Conservation (phyloP, 352 stramenopile genomes). For the Globisporangium parvum region DNA sequence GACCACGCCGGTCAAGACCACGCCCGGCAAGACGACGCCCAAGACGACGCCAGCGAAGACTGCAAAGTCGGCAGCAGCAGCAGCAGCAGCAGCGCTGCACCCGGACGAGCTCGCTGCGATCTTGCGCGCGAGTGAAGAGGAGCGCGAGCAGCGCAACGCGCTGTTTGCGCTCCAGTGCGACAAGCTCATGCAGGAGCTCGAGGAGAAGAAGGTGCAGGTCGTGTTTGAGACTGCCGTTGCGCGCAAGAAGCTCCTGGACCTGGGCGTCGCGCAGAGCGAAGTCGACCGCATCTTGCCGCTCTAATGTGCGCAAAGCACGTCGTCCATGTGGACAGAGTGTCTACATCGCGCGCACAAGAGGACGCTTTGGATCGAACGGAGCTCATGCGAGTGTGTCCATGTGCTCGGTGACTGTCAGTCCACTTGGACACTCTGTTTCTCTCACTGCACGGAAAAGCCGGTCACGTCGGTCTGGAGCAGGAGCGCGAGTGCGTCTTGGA, state of each 20-base stretch:
- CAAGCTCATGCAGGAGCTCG: constrained; percentile 16
- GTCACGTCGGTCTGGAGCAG: constrained; percentile 87
- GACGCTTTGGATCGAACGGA: too few species aligned
- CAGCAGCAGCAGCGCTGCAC: neutral
- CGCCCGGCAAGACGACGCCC: too few species aligned
- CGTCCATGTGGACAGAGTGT: neutral
- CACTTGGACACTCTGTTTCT: neutral
- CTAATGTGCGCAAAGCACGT: neutral
- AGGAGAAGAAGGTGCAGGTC: constrained; percentile 17
- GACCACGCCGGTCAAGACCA: neutral
- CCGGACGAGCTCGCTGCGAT: constrained; percentile 10
- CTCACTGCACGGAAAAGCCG: constrained; percentile 88
- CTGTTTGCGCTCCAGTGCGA: constrained; percentile 19
- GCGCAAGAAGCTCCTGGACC: constrained; percentile 40
- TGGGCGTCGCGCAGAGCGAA: constrained; percentile 13
- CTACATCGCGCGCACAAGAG: too few species aligned
- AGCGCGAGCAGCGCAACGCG: constrained; percentile 14
- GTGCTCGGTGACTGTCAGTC: too few species aligned
- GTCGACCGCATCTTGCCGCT: constrained; percentile 17
- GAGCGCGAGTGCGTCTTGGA: constrained; percentile 83
- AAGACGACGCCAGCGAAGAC: neutral
- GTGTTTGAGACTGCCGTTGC: constrained; percentile 21
- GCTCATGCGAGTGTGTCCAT: too few species aligned
- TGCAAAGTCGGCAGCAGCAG: neutral
- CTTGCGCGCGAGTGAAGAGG: constrained; percentile 11